Evolutionary conservation across 2,329 filamentous ascomycete species (phyloP), one percentile per base, ranked within the genome.

Genomic region (Apiospora phragmitis): DNA sequence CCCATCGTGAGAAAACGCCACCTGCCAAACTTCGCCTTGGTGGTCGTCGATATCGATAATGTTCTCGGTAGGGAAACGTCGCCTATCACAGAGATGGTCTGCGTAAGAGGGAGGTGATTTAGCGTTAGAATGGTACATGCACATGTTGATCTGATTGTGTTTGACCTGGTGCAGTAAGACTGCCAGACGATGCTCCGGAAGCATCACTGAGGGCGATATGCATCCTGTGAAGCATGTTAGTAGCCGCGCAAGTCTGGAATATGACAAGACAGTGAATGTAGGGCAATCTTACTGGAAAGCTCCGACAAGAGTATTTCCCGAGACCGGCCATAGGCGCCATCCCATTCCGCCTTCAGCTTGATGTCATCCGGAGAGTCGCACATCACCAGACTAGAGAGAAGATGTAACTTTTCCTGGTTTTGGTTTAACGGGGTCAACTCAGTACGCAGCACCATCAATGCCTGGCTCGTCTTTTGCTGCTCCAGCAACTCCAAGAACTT

Each of bases 131-230:
- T 99, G 96, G 80, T 95, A 98, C 49, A 95, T 83, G 79, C 96
- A 99, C 41, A 89, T 89, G 68, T 91, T 89, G 71, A 98, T 93
- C 82, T 98, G 95, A 73, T 87, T 90, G 72, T 92, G 88, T 79
- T 98, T 97, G 47, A 97, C 91, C 74, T 97, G 91, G 70, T 95
- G 88, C 68, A 99, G 84, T 21, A 99, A 85, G 43, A 91, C 88
- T 1, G 94, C 94, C 62, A 99, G 85, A 8, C 96, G 91, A 80
- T 96, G 93, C 78, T 97, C 94, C 1, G 96, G 96, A 69, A 99
- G 92, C 95, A 99, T 98, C 62, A 97, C 93, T 4, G 94, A 96
- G 0, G 96, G 95, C 1, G 96, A 97, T 80, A 99, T 97, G 70
- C 90, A 97, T 85, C 88, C 93, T 95, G 75, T 45, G 43, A 68